These are phyloP conservation scores for Neonectria sp. DNA, from an alignment of 2,329 filamentous ascomycete species.

Conservation along the genomic window DNA sequence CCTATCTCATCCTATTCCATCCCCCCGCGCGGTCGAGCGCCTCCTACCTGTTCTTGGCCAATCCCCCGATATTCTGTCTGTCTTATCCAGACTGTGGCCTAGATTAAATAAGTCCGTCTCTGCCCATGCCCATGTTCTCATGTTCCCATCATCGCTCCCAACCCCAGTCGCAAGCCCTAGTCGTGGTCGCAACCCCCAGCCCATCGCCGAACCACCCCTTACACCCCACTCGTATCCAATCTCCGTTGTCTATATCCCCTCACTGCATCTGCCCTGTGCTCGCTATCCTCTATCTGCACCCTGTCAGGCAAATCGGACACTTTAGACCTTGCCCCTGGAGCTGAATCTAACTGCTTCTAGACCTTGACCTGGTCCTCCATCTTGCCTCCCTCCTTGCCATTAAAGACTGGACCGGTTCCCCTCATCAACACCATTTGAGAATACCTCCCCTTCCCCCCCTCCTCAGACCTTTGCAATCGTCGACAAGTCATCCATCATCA, in stretches of 20 bases:
- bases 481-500: conserved; percentile 43
- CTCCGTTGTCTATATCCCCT: conserved; percentile 30
- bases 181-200: conserved; percentile 38
- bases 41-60: conserved; percentile 7
- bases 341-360: conserved; percentile 25
- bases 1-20: background rate
- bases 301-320: conserved; percentile 26
- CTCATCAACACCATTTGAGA: background rate
- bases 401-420: conserved; percentile 21
- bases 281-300: conserved; percentile 37
- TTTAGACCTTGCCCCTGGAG: conserved; percentile 14
- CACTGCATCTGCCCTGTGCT: conserved; percentile 27
- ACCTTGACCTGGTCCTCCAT: conserved; percentile 3
- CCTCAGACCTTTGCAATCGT: conserved; percentile 3
- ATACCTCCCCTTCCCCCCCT: conserved; percentile 1
- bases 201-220: conserved; percentile 33
- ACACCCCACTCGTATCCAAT: conserved; percentile 35
- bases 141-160: conserved; percentile 28
- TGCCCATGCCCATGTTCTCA: conserved; percentile 19
- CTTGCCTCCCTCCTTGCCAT: conserved; percentile 5
- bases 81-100: conserved; percentile 19
- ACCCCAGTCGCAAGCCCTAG: conserved; percentile 38
- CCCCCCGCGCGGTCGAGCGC: background rate
- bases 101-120: conserved; percentile 27
- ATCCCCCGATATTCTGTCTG: background rate